Conservation (phyloP, 306 rosid genomes). For the Delonix regia region DNA sequence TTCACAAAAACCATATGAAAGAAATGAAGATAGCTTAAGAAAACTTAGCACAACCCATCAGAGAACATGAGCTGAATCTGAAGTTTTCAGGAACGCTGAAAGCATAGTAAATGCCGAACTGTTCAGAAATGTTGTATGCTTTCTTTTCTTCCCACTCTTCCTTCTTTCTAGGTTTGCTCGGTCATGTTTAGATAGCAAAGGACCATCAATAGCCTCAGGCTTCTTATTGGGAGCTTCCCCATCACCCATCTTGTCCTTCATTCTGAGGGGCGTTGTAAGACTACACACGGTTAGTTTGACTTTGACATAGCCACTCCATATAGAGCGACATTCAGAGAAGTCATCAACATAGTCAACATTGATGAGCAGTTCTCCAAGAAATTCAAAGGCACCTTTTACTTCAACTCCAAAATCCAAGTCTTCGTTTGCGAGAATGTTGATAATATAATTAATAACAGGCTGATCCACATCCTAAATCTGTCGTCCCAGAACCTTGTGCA, state of each 20-base stretch:
- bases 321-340: conserved; percentile 77
- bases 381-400: conserved; percentile 87
- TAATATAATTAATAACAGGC: conserved; percentile 83
- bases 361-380: conserved; percentile 86
- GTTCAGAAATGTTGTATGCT: no score
- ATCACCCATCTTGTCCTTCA: conserved; percentile 92
- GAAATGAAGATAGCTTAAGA: no score
- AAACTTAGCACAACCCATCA: no score
- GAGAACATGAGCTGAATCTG: no score
- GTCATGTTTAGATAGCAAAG: conserved; percentile 84
- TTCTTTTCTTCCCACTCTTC: no score
- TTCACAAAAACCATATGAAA: no score
- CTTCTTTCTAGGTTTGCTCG: conserved; percentile 71
- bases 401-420: conserved; percentile 93
- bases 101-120: no score
- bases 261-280: conserved; percentile 84
- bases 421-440: conserved; percentile 96
- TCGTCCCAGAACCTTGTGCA: conserved; percentile 79
- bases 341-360: conserved; percentile 83
- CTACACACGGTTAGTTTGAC: conserved; percentile 77
- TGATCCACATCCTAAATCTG: conserved; percentile 74
- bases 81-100: no score
- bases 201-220: conserved; percentile 85
- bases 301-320: conserved; percentile 84
- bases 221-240: conserved; percentile 78